Percentiles rank a stretch among this genome's conserved stretches.
Evolutionary conservation across 2,329 filamentous ascomycete genomes (phyloP).

Genomic region (Camillea tinctor): DNA sequence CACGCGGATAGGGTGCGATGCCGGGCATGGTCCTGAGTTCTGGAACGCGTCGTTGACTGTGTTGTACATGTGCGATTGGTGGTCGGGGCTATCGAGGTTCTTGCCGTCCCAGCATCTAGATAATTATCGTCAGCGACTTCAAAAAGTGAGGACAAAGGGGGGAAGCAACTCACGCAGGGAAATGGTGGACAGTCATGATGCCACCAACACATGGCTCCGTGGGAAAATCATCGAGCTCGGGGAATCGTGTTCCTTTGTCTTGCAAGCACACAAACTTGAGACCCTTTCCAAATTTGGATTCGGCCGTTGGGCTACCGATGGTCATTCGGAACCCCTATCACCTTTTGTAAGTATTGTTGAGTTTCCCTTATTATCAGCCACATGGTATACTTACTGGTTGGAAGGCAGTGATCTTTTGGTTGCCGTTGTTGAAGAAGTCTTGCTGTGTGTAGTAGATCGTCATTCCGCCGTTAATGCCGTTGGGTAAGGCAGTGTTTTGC

Average conservation of each 20-base stretch:
- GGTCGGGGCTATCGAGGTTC: constrained; percentile 39
- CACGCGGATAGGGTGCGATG: constrained; percentile 40
- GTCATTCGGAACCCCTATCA: constrained; percentile 44
- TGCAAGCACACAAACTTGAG: constrained; percentile 43
- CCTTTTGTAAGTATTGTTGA: constrained; percentile 1
- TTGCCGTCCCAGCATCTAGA: constrained; percentile 45
- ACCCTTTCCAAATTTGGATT: constrained; percentile 34
- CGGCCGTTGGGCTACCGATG: constrained; percentile 35
- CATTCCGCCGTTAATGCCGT: constrained; percentile 31
- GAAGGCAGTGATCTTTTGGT: constrained; percentile 43
- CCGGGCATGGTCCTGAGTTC: constrained; percentile 36
- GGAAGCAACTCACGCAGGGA: constrained; percentile 32
- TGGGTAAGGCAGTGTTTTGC: constrained; percentile 28
- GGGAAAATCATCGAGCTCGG: constrained; percentile 41
- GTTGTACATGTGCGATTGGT: constrained; percentile 33
- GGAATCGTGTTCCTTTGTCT: constrained; percentile 38
- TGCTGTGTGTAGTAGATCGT: constrained; percentile 33
- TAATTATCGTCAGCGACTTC: constrained; percentile 6
- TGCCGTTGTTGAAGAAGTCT: constrained; percentile 30
- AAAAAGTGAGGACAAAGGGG: background rate
- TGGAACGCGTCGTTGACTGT: constrained; percentile 30
- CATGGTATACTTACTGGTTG: constrained; percentile 32
- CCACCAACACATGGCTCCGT: constrained; percentile 38
- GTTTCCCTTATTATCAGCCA: background rate
- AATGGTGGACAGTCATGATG: constrained; percentile 43